Evolutionary conservation across 345 rosid species (phyloP).

Genomic region (Salix dunnii): DNA sequence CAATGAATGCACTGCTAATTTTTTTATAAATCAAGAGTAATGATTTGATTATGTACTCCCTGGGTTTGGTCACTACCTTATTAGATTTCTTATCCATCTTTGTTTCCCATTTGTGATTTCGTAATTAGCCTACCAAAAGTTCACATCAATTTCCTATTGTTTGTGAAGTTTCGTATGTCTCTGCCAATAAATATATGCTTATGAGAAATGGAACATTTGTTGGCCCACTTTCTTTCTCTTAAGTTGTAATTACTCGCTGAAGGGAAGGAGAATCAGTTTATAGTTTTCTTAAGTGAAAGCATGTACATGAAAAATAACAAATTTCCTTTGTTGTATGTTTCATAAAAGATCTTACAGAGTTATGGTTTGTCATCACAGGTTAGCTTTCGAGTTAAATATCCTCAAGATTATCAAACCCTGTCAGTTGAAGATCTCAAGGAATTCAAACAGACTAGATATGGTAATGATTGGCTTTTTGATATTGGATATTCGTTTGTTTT

Average conservation of each 20-base stretch:
- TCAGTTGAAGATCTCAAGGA: constrained; percentile 94
- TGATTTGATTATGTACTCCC: background rate
- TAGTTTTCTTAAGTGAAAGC: background rate
- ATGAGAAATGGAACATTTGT: background rate
- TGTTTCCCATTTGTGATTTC: background rate
- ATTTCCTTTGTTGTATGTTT: background rate
- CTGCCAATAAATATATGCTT: background rate
- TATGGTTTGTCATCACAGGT: constrained; percentile 50
- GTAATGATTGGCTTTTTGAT: constrained; percentile 38
- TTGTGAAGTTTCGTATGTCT: background rate
- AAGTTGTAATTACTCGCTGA: background rate
- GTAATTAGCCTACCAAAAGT: background rate
- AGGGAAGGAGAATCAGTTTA: background rate
- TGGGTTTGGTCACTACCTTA: background rate
- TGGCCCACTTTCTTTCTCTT: background rate
- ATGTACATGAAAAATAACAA: background rate
- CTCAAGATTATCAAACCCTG: constrained; percentile 81
- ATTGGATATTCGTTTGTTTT: constrained; percentile 1
- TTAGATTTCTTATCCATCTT: background rate
- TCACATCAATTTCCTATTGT: background rate
- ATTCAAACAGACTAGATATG: constrained; percentile 95
- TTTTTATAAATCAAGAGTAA: background rate
- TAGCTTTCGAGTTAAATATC: constrained; percentile 90
- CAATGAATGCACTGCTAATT: background rate
- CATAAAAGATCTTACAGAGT: background rate